Conservation (phyloP, 805 yeast species). For the Zygosaccharomyces siamensis region DNA sequence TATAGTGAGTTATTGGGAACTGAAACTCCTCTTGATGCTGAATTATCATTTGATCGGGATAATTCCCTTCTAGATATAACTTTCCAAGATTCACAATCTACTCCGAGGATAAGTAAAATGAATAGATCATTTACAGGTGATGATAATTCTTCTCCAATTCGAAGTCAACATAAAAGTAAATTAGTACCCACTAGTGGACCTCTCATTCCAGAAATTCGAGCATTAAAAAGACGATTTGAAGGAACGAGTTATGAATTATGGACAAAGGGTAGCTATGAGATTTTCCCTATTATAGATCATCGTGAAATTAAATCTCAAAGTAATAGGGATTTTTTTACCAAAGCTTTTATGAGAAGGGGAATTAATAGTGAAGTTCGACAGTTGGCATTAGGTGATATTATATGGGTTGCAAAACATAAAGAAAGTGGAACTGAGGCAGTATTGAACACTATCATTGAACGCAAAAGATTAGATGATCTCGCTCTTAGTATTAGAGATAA, state of each 20-base stretch:
- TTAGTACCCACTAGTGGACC: neutral
- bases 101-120: constrained; percentile 1
- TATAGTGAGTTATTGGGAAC: constrained; percentile 16
- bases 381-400: constrained; percentile 77
- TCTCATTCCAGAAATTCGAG: constrained; percentile 1
- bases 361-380: constrained; percentile 50
- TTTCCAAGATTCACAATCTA: constrained; percentile 7
- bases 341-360: constrained; percentile 46
- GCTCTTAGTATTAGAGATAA: constrained; percentile 81
- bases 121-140: constrained; percentile 1
- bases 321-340: constrained; percentile 67
- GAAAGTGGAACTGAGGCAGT: constrained; percentile 57
- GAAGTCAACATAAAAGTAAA: neutral
- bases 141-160: constrained; percentile 7
- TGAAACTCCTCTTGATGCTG: neutral
- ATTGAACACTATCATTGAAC: constrained; percentile 78
- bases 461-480: constrained; percentile 86
- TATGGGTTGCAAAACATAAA: constrained; percentile 79
- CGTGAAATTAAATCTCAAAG: constrained; percentile 68
- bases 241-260: constrained; percentile 42
- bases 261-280: constrained; percentile 54
- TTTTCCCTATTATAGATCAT: constrained; percentile 67
- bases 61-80: constrained; percentile 22
- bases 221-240: constrained; percentile 22
- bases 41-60: neutral